A percentile compares a stretch with the other conserved stretches of the same genome.
These are phyloP conservation scores for Acanthochlamys bracteata DNA, from an alignment of 106 monocot species.

Conservation along the genomic window DNA sequence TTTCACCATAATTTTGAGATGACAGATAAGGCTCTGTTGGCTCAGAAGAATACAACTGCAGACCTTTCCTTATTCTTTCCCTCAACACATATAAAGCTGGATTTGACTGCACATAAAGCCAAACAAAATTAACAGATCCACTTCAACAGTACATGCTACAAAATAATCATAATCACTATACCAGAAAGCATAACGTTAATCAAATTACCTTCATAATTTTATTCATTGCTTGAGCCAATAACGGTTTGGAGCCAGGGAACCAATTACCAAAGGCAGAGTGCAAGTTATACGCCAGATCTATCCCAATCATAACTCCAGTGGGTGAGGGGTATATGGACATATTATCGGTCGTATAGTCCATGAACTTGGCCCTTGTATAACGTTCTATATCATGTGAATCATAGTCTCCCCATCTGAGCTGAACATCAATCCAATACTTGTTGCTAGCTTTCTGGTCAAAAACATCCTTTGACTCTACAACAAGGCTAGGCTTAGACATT, in stretches of 20 bases:
- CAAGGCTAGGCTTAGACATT: constrained; percentile 99
- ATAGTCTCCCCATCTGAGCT: constrained; percentile 98
- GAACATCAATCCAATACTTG: constrained; percentile 99
- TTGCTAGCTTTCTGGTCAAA: constrained; percentile 99
- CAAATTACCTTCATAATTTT: constrained; percentile 96
- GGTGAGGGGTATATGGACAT: constrained; percentile 99
- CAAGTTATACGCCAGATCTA: constrained; percentile 96
- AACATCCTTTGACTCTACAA: constrained; percentile 96
- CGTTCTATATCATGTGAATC: constrained; percentile 99
- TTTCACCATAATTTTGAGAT: constrained; percentile 99
- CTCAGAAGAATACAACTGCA: constrained; percentile 98
- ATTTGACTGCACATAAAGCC: constrained; percentile 59
- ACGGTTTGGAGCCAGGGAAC: constrained; percentile 98
- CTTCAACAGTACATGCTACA: background rate
- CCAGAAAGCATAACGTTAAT: background rate
- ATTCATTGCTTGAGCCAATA: constrained; percentile 98
- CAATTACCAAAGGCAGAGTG: constrained; percentile 99
- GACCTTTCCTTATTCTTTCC: constrained; percentile 93
- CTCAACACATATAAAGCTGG: constrained; percentile 95
- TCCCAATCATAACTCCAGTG: constrained; percentile 97
- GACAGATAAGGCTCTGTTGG: constrained; percentile 99
- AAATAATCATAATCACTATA: background rate
- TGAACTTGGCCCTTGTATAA: constrained; percentile 97
- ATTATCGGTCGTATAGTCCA: constrained; percentile 99
- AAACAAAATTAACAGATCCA: background rate